These are phyloP conservation scores for Amanita polypyramis DNA, from an alignment of 768 basidiomycete species.

Conservation along the genomic window DNA sequence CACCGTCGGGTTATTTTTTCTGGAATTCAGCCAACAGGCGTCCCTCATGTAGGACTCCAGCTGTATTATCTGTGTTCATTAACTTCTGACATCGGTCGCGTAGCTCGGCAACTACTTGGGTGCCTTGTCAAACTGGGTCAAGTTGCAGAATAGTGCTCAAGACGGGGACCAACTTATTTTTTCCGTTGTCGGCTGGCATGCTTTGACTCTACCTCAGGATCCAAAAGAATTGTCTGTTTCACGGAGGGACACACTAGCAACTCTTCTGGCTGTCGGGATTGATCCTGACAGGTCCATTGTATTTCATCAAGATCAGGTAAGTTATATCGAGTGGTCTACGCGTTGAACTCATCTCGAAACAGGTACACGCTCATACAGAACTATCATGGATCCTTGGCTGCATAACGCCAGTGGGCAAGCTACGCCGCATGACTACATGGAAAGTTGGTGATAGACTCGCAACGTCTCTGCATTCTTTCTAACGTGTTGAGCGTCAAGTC, in stretches of 20 bases:
- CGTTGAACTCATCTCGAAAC: neutral
- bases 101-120: constrained; percentile 94
- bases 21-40: constrained; percentile 90
- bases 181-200: constrained; percentile 91
- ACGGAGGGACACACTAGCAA: constrained; percentile 69
- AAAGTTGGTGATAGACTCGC: constrained; percentile 43
- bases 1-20: constrained; percentile 55
- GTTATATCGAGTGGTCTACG: constrained; percentile 14
- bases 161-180: constrained; percentile 62
- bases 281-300: constrained; percentile 64
- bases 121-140: constrained; percentile 83
- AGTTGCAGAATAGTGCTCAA: constrained; percentile 51
- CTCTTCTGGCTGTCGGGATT: constrained; percentile 76
- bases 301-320: constrained; percentile 86
- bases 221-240: constrained; percentile 51
- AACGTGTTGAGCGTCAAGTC: constrained; percentile 34
- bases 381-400: constrained; percentile 87
- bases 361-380: constrained; percentile 83
- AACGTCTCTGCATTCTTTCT: constrained; percentile 1
- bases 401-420: constrained; percentile 69
- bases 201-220: constrained; percentile 85
- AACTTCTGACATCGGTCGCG: neutral
- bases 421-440: constrained; percentile 94
- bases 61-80: constrained; percentile 2
- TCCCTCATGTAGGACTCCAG: constrained; percentile 62